Percentiles rank a stretch among this genome's conserved stretches.
phyloP scores from a whole-genome alignment of 75 land plant genomes.

The Sequoiadendron giganteum region DNA sequence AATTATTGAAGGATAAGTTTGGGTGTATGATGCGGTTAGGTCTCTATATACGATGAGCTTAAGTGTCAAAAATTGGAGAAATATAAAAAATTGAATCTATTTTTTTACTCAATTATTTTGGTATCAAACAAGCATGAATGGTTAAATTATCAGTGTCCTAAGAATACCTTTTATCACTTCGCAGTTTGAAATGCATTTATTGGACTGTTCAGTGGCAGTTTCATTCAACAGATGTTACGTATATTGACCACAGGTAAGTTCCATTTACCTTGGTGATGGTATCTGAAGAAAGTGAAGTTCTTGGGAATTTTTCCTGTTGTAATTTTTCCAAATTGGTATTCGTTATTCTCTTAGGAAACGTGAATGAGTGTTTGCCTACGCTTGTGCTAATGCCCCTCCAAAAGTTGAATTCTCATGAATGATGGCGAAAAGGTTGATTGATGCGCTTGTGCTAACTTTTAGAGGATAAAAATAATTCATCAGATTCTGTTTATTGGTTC shows the following conservation, averaged over 20 bases:
- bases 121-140: neutral
- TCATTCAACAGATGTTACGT: conserved; percentile 58
- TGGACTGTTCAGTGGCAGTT: conserved; percentile 96
- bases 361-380: too few relatives aligned
- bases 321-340: too few relatives aligned
- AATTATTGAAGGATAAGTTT: neutral
- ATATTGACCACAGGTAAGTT: conserved; percentile 65
- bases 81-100: neutral
- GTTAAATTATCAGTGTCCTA: neutral
- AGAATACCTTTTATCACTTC: neutral
- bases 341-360: too few relatives aligned
- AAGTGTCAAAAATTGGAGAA: neutral
- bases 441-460: too few relatives aligned
- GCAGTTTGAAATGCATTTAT: conserved; percentile 74
- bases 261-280: neutral
- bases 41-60: neutral
- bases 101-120: neutral
- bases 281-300: neutral
- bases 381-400: too few relatives aligned
- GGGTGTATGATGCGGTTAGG: neutral
- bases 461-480: neutral
- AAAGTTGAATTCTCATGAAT: too few relatives aligned
- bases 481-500: conserved; percentile 18
- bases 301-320: neutral
- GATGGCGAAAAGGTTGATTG: too few relatives aligned